Evolutionary conservation across 2,329 filamentous ascomycete genomes (phyloP).

Genomic region (Alternaria infectoria): DNA sequence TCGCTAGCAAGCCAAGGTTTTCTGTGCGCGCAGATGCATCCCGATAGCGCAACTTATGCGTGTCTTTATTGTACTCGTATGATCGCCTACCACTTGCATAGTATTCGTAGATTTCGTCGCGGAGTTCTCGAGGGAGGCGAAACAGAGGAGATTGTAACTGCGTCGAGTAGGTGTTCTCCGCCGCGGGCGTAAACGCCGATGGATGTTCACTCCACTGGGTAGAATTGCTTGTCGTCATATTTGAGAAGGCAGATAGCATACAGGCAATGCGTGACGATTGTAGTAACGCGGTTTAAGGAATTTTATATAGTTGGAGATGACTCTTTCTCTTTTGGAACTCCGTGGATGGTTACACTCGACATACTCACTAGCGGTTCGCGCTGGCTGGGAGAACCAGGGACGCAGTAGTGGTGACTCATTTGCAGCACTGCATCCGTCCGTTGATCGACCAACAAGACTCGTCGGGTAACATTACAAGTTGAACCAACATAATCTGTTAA

Average conservation of each 20-base stretch:
- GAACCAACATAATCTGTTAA: background rate
- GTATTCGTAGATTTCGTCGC: background rate
- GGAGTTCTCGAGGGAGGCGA: background rate
- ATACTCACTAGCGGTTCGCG: background rate
- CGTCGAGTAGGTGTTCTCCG: background rate
- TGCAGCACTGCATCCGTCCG: background rate
- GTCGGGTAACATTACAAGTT: background rate
- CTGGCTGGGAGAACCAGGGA: background rate
- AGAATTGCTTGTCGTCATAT: background rate
- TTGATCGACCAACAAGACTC: background rate
- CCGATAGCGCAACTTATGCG: background rate
- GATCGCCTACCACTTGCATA: background rate
- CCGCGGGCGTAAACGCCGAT: rapidly evolving
- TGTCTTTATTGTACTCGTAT: background rate
- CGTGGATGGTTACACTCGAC: background rate
- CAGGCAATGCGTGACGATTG: background rate
- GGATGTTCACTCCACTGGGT: background rate
- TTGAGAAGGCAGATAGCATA: background rate
- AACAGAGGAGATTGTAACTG: background rate
- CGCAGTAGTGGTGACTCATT: background rate
- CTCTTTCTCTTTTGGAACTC: background rate
- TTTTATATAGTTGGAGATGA: background rate
- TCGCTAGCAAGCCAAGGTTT: background rate
- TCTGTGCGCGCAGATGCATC: background rate
- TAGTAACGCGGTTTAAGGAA: background rate